Percentiles rank a stretch among this genome's conserved stretches.
Evolutionary conservation across 176 grass and related monocot species (phyloP).

Genomic region (Urochloa ruziziensis): DNA sequence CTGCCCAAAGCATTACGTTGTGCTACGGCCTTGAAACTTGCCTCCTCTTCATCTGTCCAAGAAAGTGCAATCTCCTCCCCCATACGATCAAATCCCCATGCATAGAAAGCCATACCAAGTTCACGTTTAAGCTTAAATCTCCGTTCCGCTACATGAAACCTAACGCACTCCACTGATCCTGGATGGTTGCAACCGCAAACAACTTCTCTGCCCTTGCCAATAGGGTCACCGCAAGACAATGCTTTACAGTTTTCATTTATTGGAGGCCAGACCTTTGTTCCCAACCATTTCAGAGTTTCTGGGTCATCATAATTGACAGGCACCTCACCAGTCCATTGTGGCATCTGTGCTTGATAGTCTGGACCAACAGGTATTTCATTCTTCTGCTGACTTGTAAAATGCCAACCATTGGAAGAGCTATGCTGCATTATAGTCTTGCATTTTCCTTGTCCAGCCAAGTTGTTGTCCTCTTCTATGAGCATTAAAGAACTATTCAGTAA

Average conservation of each 20-base stretch:
- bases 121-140: slow-evolving; percentile 56
- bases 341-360: slow-evolving; percentile 47
- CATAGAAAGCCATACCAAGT: slow-evolving; percentile 58
- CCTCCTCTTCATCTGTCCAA: slow-evolving; percentile 69
- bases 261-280: slow-evolving; percentile 55
- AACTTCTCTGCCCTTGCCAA: slow-evolving; percentile 58
- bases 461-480: not conserved
- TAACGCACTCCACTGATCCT: slow-evolving; percentile 58
- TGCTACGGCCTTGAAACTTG: slow-evolving; percentile 59
- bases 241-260: slow-evolving; percentile 31
- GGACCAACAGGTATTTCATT: slow-evolving; percentile 38
- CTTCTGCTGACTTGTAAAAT: slow-evolving; percentile 30
- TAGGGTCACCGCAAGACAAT: not conserved
- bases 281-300: slow-evolving; percentile 63
- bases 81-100: slow-evolving; percentile 75
- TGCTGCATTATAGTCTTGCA: slow-evolving; percentile 2
- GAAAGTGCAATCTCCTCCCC: slow-evolving; percentile 90
- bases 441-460: slow-evolving; percentile 14
- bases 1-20: slow-evolving; percentile 30
- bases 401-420: slow-evolving; percentile 33
- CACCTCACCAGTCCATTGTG: slow-evolving; percentile 42
- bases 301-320: slow-evolving; percentile 27
- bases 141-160: slow-evolving; percentile 65
- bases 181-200: slow-evolving; percentile 40
- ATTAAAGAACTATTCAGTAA: slow-evolving; percentile 8